Evolutionary conservation across 441 rosid genomes (phyloP).

Genomic region (Syzygium malaccense): DNA sequence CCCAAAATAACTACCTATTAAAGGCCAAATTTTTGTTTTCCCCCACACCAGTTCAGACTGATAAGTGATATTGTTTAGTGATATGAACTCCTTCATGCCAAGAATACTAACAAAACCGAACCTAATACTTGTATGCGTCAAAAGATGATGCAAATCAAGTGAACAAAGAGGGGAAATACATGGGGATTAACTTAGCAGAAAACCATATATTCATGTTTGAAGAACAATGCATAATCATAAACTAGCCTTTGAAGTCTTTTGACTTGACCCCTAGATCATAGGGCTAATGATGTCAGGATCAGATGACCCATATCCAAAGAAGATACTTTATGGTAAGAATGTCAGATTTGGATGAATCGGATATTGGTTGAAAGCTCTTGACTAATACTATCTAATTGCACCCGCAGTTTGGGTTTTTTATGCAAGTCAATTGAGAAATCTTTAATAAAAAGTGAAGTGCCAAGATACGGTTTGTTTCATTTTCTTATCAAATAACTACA

Average conservation of each 20-base stretch:
- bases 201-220: not conserved
- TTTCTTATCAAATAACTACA: too few relatives aligned
- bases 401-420: too few relatives aligned
- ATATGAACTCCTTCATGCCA: not conserved
- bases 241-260: not conserved
- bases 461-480: too few relatives aligned
- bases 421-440: too few relatives aligned
- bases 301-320: too few relatives aligned
- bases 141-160: not conserved
- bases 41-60: not conserved
- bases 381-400: too few relatives aligned
- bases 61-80: not conserved
- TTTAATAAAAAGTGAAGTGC: too few relatives aligned
- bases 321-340: too few relatives aligned
- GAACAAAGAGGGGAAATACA: not conserved
- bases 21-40: not conserved
- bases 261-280: too few relatives aligned
- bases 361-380: too few relatives aligned
- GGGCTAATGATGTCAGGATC: too few relatives aligned
- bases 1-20: not conserved
- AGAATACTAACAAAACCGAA: not conserved
- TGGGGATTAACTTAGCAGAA: not conserved
- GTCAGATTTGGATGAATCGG: too few relatives aligned
- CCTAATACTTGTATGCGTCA: not conserved
- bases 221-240: not conserved